Conservation (phyloP, 202 grass and related monocot genomes). For the Panicum virgatum region DNA sequence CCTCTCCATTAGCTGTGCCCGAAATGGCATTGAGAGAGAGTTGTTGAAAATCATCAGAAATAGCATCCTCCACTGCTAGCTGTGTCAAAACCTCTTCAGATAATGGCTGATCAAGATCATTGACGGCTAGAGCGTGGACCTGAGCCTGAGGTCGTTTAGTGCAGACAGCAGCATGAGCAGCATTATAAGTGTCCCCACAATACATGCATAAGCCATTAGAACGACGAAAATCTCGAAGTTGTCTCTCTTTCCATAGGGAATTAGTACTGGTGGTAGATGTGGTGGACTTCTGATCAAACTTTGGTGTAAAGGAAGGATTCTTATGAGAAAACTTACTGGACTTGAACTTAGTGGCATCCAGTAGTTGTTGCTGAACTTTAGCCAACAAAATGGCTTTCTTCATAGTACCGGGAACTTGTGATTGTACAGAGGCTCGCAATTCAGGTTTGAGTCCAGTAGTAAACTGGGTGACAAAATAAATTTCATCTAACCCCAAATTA, state of each 20-base stretch:
- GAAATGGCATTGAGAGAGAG: background rate
- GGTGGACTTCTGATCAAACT: no score
- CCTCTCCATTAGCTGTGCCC: background rate
- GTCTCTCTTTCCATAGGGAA: background rate
- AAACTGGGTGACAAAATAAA: no score
- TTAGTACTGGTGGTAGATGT: no score
- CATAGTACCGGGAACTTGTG: no score
- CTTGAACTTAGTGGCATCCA: no score
- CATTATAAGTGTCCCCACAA: background rate
- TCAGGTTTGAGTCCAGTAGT: no score
- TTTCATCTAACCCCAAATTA: no score
- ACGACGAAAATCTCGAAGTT: background rate
- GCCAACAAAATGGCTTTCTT: no score
- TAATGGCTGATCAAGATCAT: background rate
- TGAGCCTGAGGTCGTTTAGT: background rate
- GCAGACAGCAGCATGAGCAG: background rate
- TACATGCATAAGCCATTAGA: background rate
- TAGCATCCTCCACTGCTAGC: background rate
- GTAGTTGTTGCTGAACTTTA: no score
- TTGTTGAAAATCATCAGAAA: background rate
- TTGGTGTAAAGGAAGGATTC: no score
- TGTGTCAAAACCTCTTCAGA: background rate
- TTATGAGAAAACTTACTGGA: no score
- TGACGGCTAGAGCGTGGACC: background rate
- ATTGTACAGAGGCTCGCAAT: no score